Percentiles rank a stretch among this genome's conserved stretches.
These are phyloP conservation scores for Cardamine occulta DNA, from an alignment of 345 rosid species.

Conservation along the genomic window DNA sequence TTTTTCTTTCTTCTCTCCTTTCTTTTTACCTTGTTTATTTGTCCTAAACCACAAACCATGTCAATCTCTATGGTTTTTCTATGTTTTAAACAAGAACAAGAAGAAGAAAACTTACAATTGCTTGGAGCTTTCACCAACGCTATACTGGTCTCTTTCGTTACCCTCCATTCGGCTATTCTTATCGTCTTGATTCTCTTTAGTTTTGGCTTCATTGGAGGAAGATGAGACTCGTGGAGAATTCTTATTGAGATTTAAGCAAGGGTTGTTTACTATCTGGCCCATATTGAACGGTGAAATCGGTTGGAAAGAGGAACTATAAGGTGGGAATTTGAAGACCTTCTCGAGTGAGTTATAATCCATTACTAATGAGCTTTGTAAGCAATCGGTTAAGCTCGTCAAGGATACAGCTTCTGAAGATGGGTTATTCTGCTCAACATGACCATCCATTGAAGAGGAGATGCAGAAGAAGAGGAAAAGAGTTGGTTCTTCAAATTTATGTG, in stretches of 20 bases:
- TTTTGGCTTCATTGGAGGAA: slow-evolving; percentile 59
- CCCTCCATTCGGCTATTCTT: slow-evolving; percentile 38
- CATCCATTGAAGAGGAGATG: slow-evolving; percentile 22
- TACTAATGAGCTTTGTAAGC: slow-evolving; percentile 38
- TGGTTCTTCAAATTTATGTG: slow-evolving; percentile 28
- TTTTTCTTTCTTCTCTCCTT: slow-evolving; percentile 58
- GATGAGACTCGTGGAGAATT: slow-evolving; percentile 62
- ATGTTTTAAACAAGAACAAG: neutral
- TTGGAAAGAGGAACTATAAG: slow-evolving; percentile 22
- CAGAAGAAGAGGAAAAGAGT: slow-evolving; percentile 6
- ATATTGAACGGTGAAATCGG: slow-evolving; percentile 23
- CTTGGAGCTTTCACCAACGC: slow-evolving; percentile 55
- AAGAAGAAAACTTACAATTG: slow-evolving; percentile 46
- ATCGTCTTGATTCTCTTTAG: slow-evolving; percentile 52
- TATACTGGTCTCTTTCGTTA: slow-evolving; percentile 45
- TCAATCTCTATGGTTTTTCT: neutral
- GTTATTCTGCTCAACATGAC: slow-evolving; percentile 24
- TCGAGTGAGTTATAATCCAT: slow-evolving; percentile 40
- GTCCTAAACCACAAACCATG: slow-evolving; percentile 40
- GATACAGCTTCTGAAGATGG: slow-evolving; percentile 29
- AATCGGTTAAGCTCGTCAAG: slow-evolving; percentile 36
- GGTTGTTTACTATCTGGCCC: slow-evolving; percentile 15
- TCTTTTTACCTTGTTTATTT: slow-evolving; percentile 52
- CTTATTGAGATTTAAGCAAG: slow-evolving; percentile 27
- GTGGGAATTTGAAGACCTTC: slow-evolving; percentile 27